Base-by-base conservation (phyloP, 2,329 filamentous ascomycete genomes). In the Cytospora piceicola region DNA sequence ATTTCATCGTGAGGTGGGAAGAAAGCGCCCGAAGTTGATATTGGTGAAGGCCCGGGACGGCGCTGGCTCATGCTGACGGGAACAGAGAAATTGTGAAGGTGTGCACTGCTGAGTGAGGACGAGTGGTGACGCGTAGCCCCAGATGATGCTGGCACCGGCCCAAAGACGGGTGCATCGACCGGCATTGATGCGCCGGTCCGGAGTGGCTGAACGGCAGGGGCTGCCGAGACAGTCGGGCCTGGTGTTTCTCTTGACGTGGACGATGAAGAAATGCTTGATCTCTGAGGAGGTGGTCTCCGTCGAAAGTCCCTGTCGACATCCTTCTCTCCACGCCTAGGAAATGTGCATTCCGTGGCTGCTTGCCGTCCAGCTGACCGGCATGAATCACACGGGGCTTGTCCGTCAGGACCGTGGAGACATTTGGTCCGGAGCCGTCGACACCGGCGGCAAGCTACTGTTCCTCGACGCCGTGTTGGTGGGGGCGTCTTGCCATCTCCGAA, bases 1-100 rank as follows among this genome's bases (percentile, higher is more conserved):
- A 76, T 68, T 53, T 74, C 73, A 3, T 72, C 67, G 46, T 70
- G 65, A 2, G 73, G 72, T n/a, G 67, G 67, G 29, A 68, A 67
- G 27, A 6, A 68, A 30, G 51, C 61, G 9, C 61, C 56, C 3
- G 64, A 27, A 2, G 59, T 52, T 52, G 34, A 54, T 39, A 60
- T 57, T 17, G 39, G 36, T 32, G 58, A 60, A 27, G 51, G 62
- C 52, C 52, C 58, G 24, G 51, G 56, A 24, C 51, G 67, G 27
- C 58, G 54, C 54, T 58, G 54, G 61, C 49, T 58, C 49, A 57
- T 32, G 36, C 58, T 60, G 54, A 57, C 30, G 24, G 57, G 61
- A 29, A 53, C 12, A 20, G 22, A 30, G 8, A 56, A n/a, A 17
- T 30, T 63, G 27, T 65, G 46, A 14, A 63, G 34, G 20, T 61